A percentile compares a stretch with the other conserved stretches of the same genome.
Conservation (phyloP, 129 eudicot genomes). For the Flaveria robusta region DNA sequence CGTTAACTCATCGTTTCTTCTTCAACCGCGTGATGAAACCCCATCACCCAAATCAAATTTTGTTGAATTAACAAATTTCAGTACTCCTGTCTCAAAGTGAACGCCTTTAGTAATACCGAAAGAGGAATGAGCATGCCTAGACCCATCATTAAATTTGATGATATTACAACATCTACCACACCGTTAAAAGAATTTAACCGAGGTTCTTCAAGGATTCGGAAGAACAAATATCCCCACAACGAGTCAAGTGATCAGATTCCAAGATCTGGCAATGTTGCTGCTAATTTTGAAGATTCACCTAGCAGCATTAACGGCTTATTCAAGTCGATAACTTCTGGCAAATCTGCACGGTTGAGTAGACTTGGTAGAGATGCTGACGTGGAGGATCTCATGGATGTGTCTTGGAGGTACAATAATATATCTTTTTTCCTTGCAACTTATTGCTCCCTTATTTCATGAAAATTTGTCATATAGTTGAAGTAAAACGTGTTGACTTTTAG, state of each 20-base stretch:
- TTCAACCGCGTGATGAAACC: conserved; percentile 25
- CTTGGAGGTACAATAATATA: conserved; percentile 51
- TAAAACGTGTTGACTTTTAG: neutral
- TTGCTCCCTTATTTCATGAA: conserved; percentile 8
- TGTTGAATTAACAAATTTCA: conserved; percentile 37
- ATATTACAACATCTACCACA: conserved; percentile 36
- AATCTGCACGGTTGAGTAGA: conserved; percentile 35
- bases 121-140: conserved; percentile 35
- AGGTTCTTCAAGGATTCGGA: conserved; percentile 46
- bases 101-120: conserved; percentile 29
- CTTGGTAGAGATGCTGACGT: conserved; percentile 35
- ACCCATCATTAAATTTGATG: conserved; percentile 43
- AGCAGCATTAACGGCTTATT: conserved; percentile 38
- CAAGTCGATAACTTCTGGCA: conserved; percentile 33
- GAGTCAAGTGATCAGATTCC: conserved; percentile 40
- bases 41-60: conserved; percentile 41
- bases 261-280: conserved; percentile 34
- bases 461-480: conserved; percentile 9
- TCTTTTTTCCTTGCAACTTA: neutral
- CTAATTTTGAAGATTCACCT: conserved; percentile 44
- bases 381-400: conserved; percentile 56
- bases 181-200: conserved; percentile 44
- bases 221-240: conserved; percentile 35
- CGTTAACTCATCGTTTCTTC: conserved; percentile 37
- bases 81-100: conserved; percentile 30